Base-by-base conservation (phyloP, 2,329 filamentous ascomycete species). In the Neoarthrinium moseri region DNA sequence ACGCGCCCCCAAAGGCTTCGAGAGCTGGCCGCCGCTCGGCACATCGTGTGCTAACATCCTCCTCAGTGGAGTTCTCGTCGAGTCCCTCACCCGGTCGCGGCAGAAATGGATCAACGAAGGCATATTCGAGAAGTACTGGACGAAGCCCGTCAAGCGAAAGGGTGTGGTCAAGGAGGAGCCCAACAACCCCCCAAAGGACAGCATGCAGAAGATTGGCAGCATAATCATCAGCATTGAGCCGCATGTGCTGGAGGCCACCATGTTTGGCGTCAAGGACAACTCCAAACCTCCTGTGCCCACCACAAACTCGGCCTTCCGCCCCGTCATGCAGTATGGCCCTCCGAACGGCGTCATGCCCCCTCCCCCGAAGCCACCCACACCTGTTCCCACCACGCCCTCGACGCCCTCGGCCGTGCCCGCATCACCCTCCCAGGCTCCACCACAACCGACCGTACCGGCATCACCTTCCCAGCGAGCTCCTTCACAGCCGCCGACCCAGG, bases 171-270 rank as follows among this genome's bases (percentile, higher is more conserved):
- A 78, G 45, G 83, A 85, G 55, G 80, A 84, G 42, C 72, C 78
- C 5, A 81, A 83, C 54, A 87, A 88, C 56, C 84, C 84, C 2
- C 69, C 83, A 51, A 83, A 87, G 64, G 80, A 89, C 36, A 83
- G 77, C 51, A 89, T 90, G 83, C 73, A 77, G 52, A 87, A 84
- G 63, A 77, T 89, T 18, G 89, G 89, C 55, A 80, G 79, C 54
- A 83, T 88, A 51, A 83, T 83, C 26, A 82, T 95, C 51, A 86
- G 82, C 18, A 82, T 91, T 49, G 89, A 91, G 63, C 89, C 89
- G 35, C 87, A 94, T 60, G 80, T 87, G 34, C 81, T 94, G 55
- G 86, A 91, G 54, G 87, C 87, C 13, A 85, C 80, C 37, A 80
- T 91, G 72, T 91, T 78, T 59, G 78, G 80, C 17, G 82, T 90